Conservation (phyloP, 306 rosid species). For the Dryas octopetala region DNA sequence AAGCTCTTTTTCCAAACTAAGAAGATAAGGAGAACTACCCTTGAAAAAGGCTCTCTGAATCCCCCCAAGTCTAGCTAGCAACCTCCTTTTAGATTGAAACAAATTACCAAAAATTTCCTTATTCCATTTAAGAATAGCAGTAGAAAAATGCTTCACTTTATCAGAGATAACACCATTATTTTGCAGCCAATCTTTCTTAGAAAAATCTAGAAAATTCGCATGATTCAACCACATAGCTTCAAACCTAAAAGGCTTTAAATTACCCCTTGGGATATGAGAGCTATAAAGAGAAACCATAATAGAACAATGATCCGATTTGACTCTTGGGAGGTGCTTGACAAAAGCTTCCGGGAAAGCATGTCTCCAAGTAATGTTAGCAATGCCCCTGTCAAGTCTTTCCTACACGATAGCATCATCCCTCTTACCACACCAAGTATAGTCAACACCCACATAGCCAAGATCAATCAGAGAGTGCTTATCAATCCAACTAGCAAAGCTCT, state of each 20-base stretch:
- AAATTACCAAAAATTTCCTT: too few relatives aligned
- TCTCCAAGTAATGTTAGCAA: neutral
- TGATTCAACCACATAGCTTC: neutral
- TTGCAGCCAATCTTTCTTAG: neutral
- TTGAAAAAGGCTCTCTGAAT: neutral
- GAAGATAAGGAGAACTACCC: neutral
- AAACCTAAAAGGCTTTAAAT: neutral
- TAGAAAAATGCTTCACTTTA: neutral
- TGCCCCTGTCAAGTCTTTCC: neutral
- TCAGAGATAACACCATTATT: neutral
- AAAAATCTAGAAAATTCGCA: neutral
- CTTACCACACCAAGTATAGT: neutral
- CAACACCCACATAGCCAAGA: neutral
- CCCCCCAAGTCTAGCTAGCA: neutral
- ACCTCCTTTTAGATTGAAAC: too few relatives aligned
- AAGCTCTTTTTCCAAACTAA: too few relatives aligned
- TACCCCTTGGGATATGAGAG: neutral
- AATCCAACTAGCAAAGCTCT: neutral
- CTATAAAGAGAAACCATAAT: neutral
- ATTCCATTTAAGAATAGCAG: neutral
- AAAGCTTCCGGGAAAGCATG: neutral
- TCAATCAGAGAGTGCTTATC: neutral
- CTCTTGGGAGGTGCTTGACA: neutral
- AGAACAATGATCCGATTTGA: neutral
- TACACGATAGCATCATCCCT: neutral